These are phyloP conservation scores for Blepharisma japonicum DNA, from an alignment of 73 alveolate genomes.

Conservation along the genomic window DNA sequence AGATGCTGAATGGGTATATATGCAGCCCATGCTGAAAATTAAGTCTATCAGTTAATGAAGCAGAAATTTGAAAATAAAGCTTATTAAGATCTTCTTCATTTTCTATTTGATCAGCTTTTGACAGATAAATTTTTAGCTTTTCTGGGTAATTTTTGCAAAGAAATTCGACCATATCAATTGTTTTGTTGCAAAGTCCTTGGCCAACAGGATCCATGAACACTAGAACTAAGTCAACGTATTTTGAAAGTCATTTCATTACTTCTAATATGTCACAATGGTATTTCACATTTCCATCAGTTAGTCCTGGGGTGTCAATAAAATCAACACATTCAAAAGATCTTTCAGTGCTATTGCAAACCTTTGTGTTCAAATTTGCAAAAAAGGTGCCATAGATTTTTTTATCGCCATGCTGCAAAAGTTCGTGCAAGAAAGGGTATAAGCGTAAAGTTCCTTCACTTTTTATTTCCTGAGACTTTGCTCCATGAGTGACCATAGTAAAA, in stretches of 20 bases:
- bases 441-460: constrained; percentile 36
- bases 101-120: constrained; percentile 37
- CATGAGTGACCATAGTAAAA: constrained; percentile 40
- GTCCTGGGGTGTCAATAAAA: constrained; percentile 56
- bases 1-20: too few relatives aligned
- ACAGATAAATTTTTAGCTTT: constrained; percentile 32
- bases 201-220: constrained; percentile 52
- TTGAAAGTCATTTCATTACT: constrained; percentile 34
- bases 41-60: not conserved
- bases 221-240: constrained; percentile 37
- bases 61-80: not conserved
- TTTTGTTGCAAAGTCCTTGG: constrained; percentile 40
- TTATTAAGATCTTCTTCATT: not conserved
- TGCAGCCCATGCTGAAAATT: too few relatives aligned
- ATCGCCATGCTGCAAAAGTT: not conserved
- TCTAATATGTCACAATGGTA: constrained; percentile 39
- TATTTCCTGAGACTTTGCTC: constrained; percentile 26
- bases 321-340: constrained; percentile 32
- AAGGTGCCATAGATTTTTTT: not conserved
- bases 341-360: not conserved
- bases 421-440: constrained; percentile 12
- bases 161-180: constrained; percentile 34
- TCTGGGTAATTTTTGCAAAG: not conserved
- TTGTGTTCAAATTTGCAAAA: constrained; percentile 18
- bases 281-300: constrained; percentile 49